Conservation (phyloP, 306 rosid genomes). For the Dryas alaskensis region DNA sequence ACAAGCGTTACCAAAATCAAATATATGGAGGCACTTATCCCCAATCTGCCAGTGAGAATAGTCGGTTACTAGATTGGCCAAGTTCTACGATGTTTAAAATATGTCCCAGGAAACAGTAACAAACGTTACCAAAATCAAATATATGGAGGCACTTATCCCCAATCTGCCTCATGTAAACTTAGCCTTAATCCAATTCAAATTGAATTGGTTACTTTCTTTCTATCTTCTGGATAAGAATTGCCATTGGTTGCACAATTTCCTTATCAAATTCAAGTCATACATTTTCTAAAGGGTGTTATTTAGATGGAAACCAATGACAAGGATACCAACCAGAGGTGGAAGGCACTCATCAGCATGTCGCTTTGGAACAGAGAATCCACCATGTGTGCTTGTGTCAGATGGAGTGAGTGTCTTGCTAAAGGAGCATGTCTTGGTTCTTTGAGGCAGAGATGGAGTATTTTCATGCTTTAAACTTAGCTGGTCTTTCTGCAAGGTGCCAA, state of each 20-base stretch:
- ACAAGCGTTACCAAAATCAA: not conserved
- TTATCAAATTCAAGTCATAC: not conserved
- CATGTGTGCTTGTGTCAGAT: conserved; percentile 69
- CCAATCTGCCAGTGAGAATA: not conserved
- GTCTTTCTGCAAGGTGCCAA: conserved; percentile 38
- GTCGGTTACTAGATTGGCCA: not conserved
- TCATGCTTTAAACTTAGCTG: conserved; percentile 22
- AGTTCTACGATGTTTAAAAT: not conserved
- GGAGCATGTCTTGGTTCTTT: conserved; percentile 14
- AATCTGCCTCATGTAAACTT: not conserved
- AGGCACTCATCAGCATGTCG: conserved; percentile 53
- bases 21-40: not conserved
- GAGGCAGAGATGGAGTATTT: conserved; percentile 18
- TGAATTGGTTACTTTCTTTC: not conserved
- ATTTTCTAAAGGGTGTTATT: not conserved
- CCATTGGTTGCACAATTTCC: not conserved
- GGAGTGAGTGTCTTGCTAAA: conserved; percentile 56
- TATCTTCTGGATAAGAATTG: not conserved
- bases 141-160: not conserved
- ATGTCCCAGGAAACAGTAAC: not conserved
- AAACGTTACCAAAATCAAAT: not conserved
- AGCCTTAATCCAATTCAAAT: not conserved
- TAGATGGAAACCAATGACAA: conserved; percentile 13
- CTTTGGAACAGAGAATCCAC: conserved; percentile 71
- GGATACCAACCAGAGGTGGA: conserved; percentile 59